A percentile compares a stretch with the other conserved stretches of the same genome.
Evolutionary conservation across 257 asterid species (phyloP).

Genomic region (Solanum clarkiae): DNA sequence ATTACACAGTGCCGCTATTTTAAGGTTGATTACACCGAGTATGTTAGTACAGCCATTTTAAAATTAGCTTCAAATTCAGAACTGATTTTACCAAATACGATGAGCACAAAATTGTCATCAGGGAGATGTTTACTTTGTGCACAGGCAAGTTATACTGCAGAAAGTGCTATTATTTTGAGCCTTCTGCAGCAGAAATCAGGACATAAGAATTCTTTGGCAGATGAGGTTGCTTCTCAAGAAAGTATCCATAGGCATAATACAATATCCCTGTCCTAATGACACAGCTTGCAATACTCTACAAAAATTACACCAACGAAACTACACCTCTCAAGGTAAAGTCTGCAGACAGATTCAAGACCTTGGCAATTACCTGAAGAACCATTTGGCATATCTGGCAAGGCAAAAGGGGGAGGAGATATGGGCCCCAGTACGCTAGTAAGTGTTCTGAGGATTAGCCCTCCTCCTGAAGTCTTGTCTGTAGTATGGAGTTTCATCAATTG

Average conservation of each 20-base stretch:
- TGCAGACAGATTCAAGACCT: not conserved
- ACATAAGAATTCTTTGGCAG: not conserved
- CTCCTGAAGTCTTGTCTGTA: slow-evolving; percentile 70
- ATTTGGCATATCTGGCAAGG: not conserved
- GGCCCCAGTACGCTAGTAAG: slow-evolving; percentile 28
- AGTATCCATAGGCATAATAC: not conserved
- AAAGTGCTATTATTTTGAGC: not conserved
- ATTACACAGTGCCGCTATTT: not conserved
- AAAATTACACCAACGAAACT: not conserved
- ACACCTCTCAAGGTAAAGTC: not conserved
- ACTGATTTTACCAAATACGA: not conserved
- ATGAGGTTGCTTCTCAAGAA: not conserved
- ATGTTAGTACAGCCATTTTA: not conserved
- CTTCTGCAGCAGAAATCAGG: not conserved
- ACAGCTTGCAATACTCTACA: not conserved
- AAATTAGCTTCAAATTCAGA: not conserved
- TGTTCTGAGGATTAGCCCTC: slow-evolving; percentile 66
- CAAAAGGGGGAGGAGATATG: not conserved
- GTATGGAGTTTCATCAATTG: slow-evolving; percentile 84
- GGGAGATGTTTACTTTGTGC: not conserved
- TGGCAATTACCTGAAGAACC: not conserved
- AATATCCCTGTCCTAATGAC: not conserved
- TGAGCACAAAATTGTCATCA: not conserved
- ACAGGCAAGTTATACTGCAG: not conserved
- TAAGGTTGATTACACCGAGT: too few relatives aligned